Evolutionary conservation across 345 rosid species (phyloP), one percentile per base, ranked within the genome.

Genomic region (Populus nigra): DNA sequence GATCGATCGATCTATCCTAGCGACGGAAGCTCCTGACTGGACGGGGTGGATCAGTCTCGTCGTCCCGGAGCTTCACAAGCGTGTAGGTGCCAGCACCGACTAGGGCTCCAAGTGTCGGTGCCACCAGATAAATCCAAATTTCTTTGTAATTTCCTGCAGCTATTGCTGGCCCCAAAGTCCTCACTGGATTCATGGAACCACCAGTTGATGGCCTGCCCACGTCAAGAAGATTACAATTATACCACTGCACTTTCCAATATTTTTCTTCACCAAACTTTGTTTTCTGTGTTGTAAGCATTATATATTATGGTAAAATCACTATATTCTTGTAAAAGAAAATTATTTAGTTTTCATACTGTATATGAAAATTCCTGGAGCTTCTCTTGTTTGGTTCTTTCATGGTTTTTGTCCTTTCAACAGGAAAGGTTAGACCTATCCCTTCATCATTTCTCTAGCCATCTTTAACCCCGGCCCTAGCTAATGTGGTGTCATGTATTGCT

Each of bases 151-250:
- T 92, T 81, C 98, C 99, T 71, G 98, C 89, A 8, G 98, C 99
- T 61, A 96, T 88, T 0, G 99, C 99, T 0, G 99, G 99, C 33
- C 99, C 99, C 29, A 96, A 76, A 16, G 97, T 96, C 76, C 95
- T 77, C 77, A 91, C 95, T 0, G 93, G 95, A 68, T 91, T 91
- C 95, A 91, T 91, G 74, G 95, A 92, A 72, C 83, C 99, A 35
- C 99, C 99, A 71, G 83, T 96, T 33, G 96, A 86, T 55, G 94
- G 93, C 78, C 99, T 95, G 86, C 80, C 25, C 31, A 7, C 27
- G 39, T 38, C 71, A 36, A 36, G 17, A 68, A 22, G 16, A 59
- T 9, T 17, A 17, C 38, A 68, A 20, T 36, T 17, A 33, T 20
- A 8, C 16, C 16, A 5, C 39, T 27, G 15, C 22, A 31, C 3